These are phyloP conservation scores for Leptographium lundbergii DNA, from an alignment of 2,329 filamentous ascomycete species.

Conservation along the genomic window DNA sequence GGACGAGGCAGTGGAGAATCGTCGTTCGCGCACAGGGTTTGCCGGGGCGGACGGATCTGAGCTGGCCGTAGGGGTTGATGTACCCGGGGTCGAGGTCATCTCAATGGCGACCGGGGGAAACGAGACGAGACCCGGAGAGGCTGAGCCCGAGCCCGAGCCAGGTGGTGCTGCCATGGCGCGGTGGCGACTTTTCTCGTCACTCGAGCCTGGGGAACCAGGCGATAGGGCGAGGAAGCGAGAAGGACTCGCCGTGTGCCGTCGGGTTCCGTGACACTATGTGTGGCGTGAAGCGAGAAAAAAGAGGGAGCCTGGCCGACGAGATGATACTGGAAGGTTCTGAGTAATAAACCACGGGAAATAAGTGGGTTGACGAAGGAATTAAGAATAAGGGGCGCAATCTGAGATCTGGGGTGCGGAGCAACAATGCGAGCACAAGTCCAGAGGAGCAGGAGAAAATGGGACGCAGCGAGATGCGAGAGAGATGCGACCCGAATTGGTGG, in stretches of 20 bases:
- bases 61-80: background rate
- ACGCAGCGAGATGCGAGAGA: background rate
- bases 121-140: background rate
- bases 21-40: background rate
- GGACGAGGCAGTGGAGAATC: conserved; percentile 3
- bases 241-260: background rate
- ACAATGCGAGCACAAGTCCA: no score
- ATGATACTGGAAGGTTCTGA: background rate
- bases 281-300: background rate
- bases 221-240: background rate
- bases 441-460: background rate
- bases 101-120: background rate
- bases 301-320: background rate
- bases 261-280: background rate
- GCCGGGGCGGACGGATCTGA: background rate
- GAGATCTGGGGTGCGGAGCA: background rate
- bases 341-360: background rate
- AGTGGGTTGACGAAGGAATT: background rate
- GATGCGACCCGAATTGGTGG: no score
- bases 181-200: background rate
- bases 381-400: background rate
- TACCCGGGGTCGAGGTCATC: background rate
- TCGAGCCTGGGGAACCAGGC: background rate
- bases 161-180: background rate
- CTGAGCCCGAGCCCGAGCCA: background rate